Evolutionary conservation across 176 grass and related monocot species (phyloP), one percentile per base, ranked within the genome.

Genomic region (Aegilops sharonensis): DNA sequence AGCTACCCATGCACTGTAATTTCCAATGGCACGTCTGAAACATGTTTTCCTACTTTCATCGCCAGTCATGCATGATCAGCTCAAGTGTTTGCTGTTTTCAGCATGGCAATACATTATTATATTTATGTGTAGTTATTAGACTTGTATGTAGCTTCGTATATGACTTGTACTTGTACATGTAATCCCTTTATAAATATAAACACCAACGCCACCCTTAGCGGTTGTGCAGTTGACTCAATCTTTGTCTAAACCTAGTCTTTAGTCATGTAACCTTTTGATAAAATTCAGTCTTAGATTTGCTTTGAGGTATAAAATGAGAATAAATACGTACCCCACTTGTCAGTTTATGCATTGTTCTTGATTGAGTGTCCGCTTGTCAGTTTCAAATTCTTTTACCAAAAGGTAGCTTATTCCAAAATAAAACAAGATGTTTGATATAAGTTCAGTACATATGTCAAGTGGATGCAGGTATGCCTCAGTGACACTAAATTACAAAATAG

Each of bases 251-350:
- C 48, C 48, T 52, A 17, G 48, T 52, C 48, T 52, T 52, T 52
- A 52, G 48, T 52, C 5, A 72, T 47, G 29, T 57, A 61, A 24
- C 32, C 5, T 23, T 10, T 2, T 31, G 14, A 64, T 54, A 17
- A 75, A 82, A 48, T 50, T 29, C 3, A 21, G 32, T 39, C 35
- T 66, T 3, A 24, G 5, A 69, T 69, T 68, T 67, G 17, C 31
- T 32, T 37, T 68, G 2, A 43, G 15, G 35, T 73, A 64, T 54
- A 75, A 82, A 70, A 65, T 66, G 68, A 59, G 5, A 89, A 85
- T 27, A 59, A 24, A 60, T 43, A 45, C 83, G 24, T 45, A 17
- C 48, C 14, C 48, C 13, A 74, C 34, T 6, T 11, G 48, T 52
- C 48, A 52, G 14, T 69, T 7, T 70, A 8, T 10, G 30, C 24